These are phyloP conservation scores for Tetracladium setigerum DNA, from an alignment of 495 filamentous ascomycete species.

Conservation along the genomic window DNA sequence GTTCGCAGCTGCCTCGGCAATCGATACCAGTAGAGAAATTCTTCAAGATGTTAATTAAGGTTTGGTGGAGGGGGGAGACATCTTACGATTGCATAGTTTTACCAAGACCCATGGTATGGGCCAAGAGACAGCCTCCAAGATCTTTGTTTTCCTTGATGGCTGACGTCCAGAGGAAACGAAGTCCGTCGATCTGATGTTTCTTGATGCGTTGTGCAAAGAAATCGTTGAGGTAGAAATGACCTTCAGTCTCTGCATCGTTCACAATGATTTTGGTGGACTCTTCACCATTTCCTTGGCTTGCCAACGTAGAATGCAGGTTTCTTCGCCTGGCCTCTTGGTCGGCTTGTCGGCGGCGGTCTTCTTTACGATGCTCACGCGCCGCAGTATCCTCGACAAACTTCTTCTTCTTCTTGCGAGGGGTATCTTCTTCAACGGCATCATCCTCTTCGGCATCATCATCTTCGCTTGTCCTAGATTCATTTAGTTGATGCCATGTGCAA, in stretches of 20 bases:
- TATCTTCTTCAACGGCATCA: background rate
- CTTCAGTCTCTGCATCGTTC: constrained; percentile 59
- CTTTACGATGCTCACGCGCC: constrained; percentile 38
- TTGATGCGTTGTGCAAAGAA: constrained; percentile 43
- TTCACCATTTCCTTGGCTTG: constrained; percentile 31
- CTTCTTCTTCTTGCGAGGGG: constrained; percentile 37
- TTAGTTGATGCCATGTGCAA: too few species aligned
- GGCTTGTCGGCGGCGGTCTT: constrained; percentile 33
- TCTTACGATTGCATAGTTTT: constrained; percentile 76
- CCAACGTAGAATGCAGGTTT: constrained; percentile 36
- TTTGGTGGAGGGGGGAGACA: background rate
- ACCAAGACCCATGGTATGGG: constrained; percentile 89
- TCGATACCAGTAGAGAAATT: constrained; percentile 70
- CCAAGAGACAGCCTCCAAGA: constrained; percentile 71
- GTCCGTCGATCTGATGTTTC: constrained; percentile 54
- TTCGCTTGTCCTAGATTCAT: background rate
- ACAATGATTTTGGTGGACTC: constrained; percentile 46
- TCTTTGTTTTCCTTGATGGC: constrained; percentile 32
- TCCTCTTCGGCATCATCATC: background rate
- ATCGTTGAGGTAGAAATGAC: constrained; percentile 41
- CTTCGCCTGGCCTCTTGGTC: constrained; percentile 42
- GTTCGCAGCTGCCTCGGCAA: constrained; percentile 57
- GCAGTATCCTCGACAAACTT: constrained; percentile 34
- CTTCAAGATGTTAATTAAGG: constrained; percentile 4
- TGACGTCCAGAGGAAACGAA: constrained; percentile 88